A percentile compares a stretch with the other conserved stretches of the same genome.
Conservation (phyloP, 2,329 filamentous ascomycete species). For the Penicillium sp. region DNA sequence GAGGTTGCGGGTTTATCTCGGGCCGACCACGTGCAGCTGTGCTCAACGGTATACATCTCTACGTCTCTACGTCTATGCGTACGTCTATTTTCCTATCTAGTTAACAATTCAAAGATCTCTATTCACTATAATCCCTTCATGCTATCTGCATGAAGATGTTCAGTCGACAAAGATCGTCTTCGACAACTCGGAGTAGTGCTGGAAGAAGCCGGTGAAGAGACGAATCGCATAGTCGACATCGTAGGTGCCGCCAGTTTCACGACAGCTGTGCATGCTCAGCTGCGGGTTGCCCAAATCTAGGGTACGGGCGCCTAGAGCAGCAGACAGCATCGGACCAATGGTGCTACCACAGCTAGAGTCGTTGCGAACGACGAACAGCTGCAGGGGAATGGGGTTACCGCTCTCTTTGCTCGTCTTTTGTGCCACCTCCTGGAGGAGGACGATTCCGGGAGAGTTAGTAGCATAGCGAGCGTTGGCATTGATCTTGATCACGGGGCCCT, state of each 20-base stretch:
- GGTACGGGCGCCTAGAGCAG: constrained; percentile 78
- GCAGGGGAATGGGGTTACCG: constrained; percentile 71
- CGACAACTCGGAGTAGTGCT: constrained; percentile 76
- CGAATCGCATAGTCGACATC: constrained; percentile 83
- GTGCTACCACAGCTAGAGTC: constrained; percentile 93
- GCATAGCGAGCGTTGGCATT: constrained; percentile 97
- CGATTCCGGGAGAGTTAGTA: constrained; percentile 92
- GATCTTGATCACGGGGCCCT: constrained; percentile 93
- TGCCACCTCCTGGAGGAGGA: constrained; percentile 83
- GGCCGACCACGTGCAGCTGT: constrained; percentile 18
- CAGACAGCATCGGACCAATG: constrained; percentile 93
- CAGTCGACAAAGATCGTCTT: constrained; percentile 77
- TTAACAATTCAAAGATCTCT: not conserved
- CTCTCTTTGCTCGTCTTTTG: constrained; percentile 52
- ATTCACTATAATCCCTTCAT: not conserved
- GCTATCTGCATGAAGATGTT: constrained; percentile 2
- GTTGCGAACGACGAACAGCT: constrained; percentile 94
- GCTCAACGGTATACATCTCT: not conserved
- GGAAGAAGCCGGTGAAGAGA: constrained; percentile 82
- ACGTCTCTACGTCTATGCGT: not conserved
- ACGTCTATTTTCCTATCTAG: not conserved
- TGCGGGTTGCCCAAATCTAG: constrained; percentile 92
- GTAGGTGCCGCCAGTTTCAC: constrained; percentile 81
- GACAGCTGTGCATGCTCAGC: constrained; percentile 93
- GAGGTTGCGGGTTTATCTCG: constrained; percentile 16